Base-by-base conservation (phyloP, 768 basidiomycete species). In the Calocera cornea region DNA sequence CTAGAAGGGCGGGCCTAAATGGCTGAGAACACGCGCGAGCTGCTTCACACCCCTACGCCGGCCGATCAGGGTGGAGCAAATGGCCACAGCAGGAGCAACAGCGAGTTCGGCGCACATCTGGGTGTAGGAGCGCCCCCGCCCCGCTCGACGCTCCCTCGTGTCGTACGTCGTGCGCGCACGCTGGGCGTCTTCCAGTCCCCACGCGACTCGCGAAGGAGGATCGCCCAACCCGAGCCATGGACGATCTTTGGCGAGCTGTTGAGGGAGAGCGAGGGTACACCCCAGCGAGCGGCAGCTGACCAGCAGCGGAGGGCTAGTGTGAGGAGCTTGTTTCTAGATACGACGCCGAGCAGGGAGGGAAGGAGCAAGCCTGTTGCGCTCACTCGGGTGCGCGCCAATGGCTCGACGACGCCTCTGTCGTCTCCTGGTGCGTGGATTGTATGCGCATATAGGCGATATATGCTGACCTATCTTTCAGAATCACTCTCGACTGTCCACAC, bases 201-300 rank as follows among this genome's bases (percentile, higher is more conserved):
- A 27, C 54, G 54, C 14, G 54, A 60, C 8, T 5, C 11, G 16
- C 16, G 19, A 2, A 60, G 54, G 54, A 27, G 14, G 54, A 33
- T 5, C 31, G 27, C 14, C 7, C 24, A 11, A 17, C 7, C 54
- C 24, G 29, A 67, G 40, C 44, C 65, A 77, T 89, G 88, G 88
- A 78, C 86, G 0, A 76, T 89, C 3, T 89, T 89, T 70, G 84
- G 81, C 8, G 86, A 89, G 73, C 74, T 87, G 41, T 87, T 89
- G 86, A 60, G 54, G 54, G 84, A 87, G 72, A 84, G 85, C 71
- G 86, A 84, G 60, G 82, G 81, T 1, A 82, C 81, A 41, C 71
- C 79, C 5, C 27, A 60, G 40, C 77, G 40, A n/a, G n/a, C 24
- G 40, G 64, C 36, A 50, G 34, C 16, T 64, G 19, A 36, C 24